phyloP scores from a whole-genome alignment of 2,329 filamentous ascomycete species.

The Colletotrichum sp. region DNA sequence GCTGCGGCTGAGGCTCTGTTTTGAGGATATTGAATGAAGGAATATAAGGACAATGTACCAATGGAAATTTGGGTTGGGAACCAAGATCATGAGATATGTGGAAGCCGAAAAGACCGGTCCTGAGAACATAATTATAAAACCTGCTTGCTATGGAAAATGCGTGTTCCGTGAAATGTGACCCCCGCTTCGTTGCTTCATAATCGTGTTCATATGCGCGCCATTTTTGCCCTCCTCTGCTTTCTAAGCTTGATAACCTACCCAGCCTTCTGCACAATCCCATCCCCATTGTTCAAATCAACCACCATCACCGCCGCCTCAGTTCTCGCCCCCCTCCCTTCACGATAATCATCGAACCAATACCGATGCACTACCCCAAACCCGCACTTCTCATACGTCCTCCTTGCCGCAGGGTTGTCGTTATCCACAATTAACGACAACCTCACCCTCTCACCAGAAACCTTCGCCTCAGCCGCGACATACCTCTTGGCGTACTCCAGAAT shows the following conservation, averaged over 20 bases:
- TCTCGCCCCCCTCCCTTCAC: neutral
- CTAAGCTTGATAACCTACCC: neutral
- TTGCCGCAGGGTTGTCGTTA: neutral
- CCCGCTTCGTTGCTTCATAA: neutral
- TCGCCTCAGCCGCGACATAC: neutral
- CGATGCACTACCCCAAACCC: constrained; percentile 4
- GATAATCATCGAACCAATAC: constrained; percentile 15
- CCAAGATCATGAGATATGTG: accelerated
- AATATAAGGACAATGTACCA: neutral
- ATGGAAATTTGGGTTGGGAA: too few relatives aligned
- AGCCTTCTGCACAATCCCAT: neutral
- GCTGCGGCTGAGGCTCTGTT: neutral
- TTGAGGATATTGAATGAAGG: neutral
- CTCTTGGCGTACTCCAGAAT: neutral
- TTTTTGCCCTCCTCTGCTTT: neutral
- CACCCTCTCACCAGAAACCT: neutral
- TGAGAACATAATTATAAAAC: accelerated
- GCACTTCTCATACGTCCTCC: neutral
- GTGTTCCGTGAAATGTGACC: neutral
- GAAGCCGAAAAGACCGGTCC: neutral
- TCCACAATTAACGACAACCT: neutral
- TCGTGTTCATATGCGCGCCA: neutral
- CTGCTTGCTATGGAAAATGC: neutral
- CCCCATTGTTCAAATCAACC: neutral
- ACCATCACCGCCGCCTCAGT: constrained; percentile 17